Evolutionary conservation across 2,329 filamentous ascomycete genomes (phyloP), one percentile per base, ranked within the genome.

Genomic region (Aureobasidium uvarum): DNA sequence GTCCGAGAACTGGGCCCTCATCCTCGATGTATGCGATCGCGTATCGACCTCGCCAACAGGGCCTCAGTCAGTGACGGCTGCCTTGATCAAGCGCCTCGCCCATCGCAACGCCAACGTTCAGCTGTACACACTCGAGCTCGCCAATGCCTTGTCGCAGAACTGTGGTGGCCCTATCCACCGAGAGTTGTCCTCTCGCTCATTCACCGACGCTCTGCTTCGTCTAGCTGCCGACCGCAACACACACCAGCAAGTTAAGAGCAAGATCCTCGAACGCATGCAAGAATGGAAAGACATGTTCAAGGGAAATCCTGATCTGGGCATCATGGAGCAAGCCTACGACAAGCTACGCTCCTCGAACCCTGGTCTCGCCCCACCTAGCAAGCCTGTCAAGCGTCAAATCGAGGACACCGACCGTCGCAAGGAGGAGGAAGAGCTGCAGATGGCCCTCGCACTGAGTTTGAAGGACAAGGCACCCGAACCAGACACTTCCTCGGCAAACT

Each of bases 91-190:
- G 81, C 85, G 93, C 48, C 84, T 97, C 64, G 92, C 92, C 65
- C 92, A 97, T 77, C 89, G 93, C 71, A 97, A 97, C 77, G 93
- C 93, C 68, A 96, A 97, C 77, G 93, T 97, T 31, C 93, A 97
- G 79, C 86, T 97, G 23, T 97, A 97, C 77, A 96, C 93, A 14
- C 86, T 97, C 67, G 92, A 96, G 88, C 88, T 96, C 71, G 92
- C 89, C 68, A 96, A 97, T 78, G 90, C 93, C 23, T 84, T 96
- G 64, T 92, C 91, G 70, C 92, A 96, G 75, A 97, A 97, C 79
- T 96, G 93, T 75, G 93, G 92, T 59, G 85, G 89, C 67, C 84
- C 85, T 69, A 90, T 96, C 78, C 92, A 97, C 79, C 89, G 91
- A 77, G 93, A 97, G 79, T 82, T 97, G 67, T 90, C 93, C 36